Conservation (phyloP, 352 stramenopile genomes). For the Phytopythium montanum region DNA sequence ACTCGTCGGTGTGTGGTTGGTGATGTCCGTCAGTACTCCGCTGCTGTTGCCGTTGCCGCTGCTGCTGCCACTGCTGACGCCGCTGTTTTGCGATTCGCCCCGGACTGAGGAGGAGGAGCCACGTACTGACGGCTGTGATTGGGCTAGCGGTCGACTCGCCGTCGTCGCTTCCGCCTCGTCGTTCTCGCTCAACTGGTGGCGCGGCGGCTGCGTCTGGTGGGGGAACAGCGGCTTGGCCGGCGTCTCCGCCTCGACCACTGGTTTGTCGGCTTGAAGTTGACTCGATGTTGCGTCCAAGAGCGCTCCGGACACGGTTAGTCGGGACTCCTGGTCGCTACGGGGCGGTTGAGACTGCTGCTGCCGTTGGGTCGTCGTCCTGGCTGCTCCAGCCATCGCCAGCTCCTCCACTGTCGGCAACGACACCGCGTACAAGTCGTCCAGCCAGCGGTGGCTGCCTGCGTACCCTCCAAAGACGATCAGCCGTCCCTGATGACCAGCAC, state of each 20-base stretch:
- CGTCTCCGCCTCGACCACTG: not conserved
- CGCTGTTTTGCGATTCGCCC: constrained; percentile 2
- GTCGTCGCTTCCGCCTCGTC: not conserved
- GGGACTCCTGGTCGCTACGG: not conserved
- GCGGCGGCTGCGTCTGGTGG: constrained; percentile 1
- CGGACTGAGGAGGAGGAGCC: not conserved
- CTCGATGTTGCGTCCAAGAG: not conserved
- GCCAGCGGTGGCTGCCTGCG: constrained; percentile 48
- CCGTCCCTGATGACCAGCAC: not conserved
- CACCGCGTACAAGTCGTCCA: constrained; percentile 62
- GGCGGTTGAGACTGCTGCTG: constrained; percentile 4
- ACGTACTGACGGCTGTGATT: constrained; percentile 2
- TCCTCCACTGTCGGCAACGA: constrained; percentile 11
- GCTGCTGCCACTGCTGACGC: not conserved
- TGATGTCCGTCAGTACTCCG: constrained; percentile 53
- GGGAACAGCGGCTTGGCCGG: not conserved
- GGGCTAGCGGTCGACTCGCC: not conserved
- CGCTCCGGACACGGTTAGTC: not conserved
- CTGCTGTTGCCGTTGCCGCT: constrained; percentile 1
- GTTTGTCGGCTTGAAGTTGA: not conserved
- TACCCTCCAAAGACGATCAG: constrained; percentile 71
- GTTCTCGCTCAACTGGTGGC: not conserved
- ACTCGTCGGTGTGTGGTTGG: constrained; percentile 35
- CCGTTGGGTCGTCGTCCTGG: not conserved
- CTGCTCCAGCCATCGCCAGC: not conserved